These are phyloP conservation scores for Aspergillus melleus DNA, from an alignment of 2,329 filamentous ascomycete species.

Conservation along the genomic window DNA sequence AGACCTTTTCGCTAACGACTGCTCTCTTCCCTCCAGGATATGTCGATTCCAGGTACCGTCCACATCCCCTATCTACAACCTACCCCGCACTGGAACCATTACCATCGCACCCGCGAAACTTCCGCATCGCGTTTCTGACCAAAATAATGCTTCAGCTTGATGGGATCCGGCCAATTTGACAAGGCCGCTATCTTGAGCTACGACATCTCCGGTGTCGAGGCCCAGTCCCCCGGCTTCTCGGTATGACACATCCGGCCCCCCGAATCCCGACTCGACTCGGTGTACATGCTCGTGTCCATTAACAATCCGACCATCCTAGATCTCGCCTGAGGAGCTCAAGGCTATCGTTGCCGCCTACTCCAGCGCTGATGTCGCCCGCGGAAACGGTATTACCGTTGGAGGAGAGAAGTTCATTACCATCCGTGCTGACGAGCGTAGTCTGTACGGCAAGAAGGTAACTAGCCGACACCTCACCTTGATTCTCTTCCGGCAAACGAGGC, in stretches of 20 bases:
- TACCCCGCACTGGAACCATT: slow-evolving; percentile 12
- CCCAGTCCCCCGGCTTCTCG: slow-evolving; percentile 66
- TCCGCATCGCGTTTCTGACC: slow-evolving; percentile 11
- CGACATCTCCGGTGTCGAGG: slow-evolving; percentile 80
- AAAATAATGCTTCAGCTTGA: slow-evolving; percentile 60
- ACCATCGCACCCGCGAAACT: slow-evolving; percentile 12
- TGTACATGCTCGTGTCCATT: background rate
- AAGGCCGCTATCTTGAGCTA: slow-evolving; percentile 81
- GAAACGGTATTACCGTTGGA: slow-evolving; percentile 71
- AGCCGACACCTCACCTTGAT: slow-evolving; percentile 22
- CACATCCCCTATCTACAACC: slow-evolving; percentile 9
- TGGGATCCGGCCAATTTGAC: slow-evolving; percentile 76
- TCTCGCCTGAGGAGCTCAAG: slow-evolving; percentile 56
- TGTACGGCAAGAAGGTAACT: slow-evolving; percentile 82
- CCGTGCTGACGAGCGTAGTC: slow-evolving; percentile 71
- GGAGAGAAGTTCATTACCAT: slow-evolving; percentile 78
- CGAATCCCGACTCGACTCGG: background rate
- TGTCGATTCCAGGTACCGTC: slow-evolving; percentile 60
- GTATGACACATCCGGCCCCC: slow-evolving; percentile 53
- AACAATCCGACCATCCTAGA: slow-evolving; percentile 33
- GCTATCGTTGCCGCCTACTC: slow-evolving; percentile 55
- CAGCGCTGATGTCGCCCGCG: slow-evolving; percentile 47
- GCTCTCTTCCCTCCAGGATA: slow-evolving; percentile 49
- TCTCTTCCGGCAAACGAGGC: no score
- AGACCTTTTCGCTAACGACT: background rate